Evolutionary conservation across 305 asterid species (phyloP), one percentile per base, ranked within the genome.

Genomic region (Plantago rigida): DNA sequence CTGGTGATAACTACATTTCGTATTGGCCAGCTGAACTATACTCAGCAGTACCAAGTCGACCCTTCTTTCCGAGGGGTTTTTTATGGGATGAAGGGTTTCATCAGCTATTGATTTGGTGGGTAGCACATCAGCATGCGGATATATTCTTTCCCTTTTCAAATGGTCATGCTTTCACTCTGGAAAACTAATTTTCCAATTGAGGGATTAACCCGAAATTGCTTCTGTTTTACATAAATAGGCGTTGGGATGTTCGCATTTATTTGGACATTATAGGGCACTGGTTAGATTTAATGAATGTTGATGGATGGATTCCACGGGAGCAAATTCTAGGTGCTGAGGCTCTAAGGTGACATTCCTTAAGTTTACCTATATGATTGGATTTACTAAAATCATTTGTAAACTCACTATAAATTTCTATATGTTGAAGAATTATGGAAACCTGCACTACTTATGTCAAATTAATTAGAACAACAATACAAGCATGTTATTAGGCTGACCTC

Each of bases 11-110:
- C 69, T 78, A 76, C 77, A 59, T 84, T 60, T 73, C 82, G 51
- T 88, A 88, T 75, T 88, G 99, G 99, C 99, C 96, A 63, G 95
- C 96, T 68, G 99, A 86, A 85, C 81, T 92, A 63, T 88, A 83
- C 73, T 80, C 96, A 57, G 96, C 96, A 66, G 99, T 92, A 71
- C 99, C 96, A 64, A 88, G 99, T 72, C 88, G 99, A 15, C 94
- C 99, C 68, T 86, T 92, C 76, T 92, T 92, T 54, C 99, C 99
- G 41, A 79, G 99, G 81, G 96, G 96, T 29, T 92, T 92, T 76
- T 69, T 92, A 60, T 92, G 99, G 99, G 99, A 92, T 80, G 99
- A 92, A 76, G 99, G 99, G 65, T 92, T 92, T 76, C 99, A 92
- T 79, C 99, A 92, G 76, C 84, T 92, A 67, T 61, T 88, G 55